A percentile compares a stretch with the other conserved stretches of the same genome.
Evolutionary conservation across 441 rosid species (phyloP).

Genomic region (Populus tomentosa): DNA sequence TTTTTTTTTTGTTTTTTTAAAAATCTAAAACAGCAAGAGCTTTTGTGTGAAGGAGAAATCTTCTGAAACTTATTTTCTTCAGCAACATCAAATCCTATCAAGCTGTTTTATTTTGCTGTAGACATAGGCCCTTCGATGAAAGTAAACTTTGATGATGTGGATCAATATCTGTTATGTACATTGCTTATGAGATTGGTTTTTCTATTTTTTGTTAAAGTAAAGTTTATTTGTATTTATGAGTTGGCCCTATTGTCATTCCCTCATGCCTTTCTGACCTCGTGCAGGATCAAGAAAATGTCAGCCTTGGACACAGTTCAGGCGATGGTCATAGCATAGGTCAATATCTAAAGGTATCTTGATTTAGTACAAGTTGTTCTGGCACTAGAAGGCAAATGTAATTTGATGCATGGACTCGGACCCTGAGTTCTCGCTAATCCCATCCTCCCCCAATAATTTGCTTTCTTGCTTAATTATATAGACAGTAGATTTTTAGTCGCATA

Average conservation of each 20-base stretch:
- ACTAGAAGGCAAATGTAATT: not conserved
- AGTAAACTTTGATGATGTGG: not conserved
- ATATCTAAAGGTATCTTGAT: not conserved
- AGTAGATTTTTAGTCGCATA: not conserved
- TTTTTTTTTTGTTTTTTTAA: too few species aligned
- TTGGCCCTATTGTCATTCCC: not conserved
- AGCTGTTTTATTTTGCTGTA: not conserved
- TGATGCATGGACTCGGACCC: not conserved
- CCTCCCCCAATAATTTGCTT: not conserved
- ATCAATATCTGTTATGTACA: not conserved
- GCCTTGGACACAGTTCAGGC: conserved; percentile 6
- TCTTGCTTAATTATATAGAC: not conserved
- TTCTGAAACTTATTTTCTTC: not conserved
- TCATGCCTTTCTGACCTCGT: not conserved
- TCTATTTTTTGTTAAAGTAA: not conserved
- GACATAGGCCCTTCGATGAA: not conserved
- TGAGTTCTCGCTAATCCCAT: not conserved
- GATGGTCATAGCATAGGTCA: conserved; percentile 11
- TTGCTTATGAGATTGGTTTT: not conserved
- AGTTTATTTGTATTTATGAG: not conserved
- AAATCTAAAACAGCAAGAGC: not conserved
- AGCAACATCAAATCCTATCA: not conserved
- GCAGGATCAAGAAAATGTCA: conserved; percentile 33
- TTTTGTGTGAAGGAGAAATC: not conserved
- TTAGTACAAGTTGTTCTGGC: not conserved